These are phyloP conservation scores for Ustulina deusta DNA, from an alignment of 2,329 filamentous ascomycete species.

Conservation along the genomic window DNA sequence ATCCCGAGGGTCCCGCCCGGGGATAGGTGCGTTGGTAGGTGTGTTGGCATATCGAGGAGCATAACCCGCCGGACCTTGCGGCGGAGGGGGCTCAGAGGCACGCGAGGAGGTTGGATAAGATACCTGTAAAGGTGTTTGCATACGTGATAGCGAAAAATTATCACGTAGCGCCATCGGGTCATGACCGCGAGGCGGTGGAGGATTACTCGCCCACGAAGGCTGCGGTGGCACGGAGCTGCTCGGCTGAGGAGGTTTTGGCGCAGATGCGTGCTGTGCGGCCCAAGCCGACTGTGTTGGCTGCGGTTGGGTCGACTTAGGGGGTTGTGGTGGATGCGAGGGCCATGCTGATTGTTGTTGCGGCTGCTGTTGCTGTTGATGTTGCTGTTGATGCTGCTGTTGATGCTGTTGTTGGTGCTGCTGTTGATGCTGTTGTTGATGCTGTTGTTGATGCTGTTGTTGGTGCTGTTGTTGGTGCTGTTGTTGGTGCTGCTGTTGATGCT, in stretches of 20 bases:
- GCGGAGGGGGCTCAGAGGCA: slow-evolving; percentile 57
- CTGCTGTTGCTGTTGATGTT: slow-evolving; percentile 45
- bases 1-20: slow-evolving; percentile 56
- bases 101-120: slow-evolving; percentile 56
- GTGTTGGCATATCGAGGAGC: slow-evolving; percentile 58
- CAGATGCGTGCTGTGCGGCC: slow-evolving; percentile 55
- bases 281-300: slow-evolving; percentile 54
- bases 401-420: slow-evolving; percentile 46
- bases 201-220: slow-evolving; percentile 52
- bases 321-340: slow-evolving; percentile 55
- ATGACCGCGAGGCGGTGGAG: slow-evolving; percentile 48
- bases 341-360: slow-evolving; percentile 48
- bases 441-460: slow-evolving; percentile 42
- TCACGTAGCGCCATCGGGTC: slow-evolving; percentile 51
- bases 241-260: slow-evolving; percentile 53
- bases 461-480: slow-evolving; percentile 47
- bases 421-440: slow-evolving; percentile 43
- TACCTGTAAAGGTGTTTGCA: slow-evolving; percentile 49
- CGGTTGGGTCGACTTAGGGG: slow-evolving; percentile 52
- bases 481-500: slow-evolving; percentile 49
- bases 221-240: slow-evolving; percentile 52
- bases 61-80: slow-evolving; percentile 56
- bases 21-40: slow-evolving; percentile 51
- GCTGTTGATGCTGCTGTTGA: slow-evolving; percentile 45
- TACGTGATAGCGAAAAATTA: slow-evolving; percentile 46